These are phyloP conservation scores for Prunus padus DNA, from an alignment of 306 rosid species.

Conservation along the genomic window DNA sequence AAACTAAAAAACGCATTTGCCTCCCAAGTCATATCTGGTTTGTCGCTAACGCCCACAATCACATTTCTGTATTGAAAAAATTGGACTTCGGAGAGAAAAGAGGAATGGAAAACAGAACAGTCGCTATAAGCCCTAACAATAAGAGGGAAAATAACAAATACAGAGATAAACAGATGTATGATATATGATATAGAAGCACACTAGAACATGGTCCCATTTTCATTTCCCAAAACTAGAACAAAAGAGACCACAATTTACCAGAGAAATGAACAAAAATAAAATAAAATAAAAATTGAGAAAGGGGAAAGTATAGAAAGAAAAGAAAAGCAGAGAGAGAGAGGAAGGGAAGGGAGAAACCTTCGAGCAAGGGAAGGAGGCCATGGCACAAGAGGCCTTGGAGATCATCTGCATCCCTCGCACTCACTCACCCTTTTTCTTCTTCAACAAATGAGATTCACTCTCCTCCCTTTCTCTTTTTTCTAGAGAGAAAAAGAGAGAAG, in stretches of 20 bases:
- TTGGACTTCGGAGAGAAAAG: too few species aligned
- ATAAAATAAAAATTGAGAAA: neutral
- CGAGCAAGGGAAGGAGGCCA: slow-evolving; percentile 60
- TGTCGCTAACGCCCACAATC: neutral
- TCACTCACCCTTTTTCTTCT: neutral
- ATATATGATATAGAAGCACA: too few species aligned
- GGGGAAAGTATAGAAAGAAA: neutral
- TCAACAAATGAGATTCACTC: neutral
- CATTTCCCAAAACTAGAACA: neutral
- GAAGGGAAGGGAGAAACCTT: slow-evolving; percentile 40
- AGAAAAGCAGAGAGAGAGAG: neutral
- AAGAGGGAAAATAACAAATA: neutral
- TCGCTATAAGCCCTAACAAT: neutral
- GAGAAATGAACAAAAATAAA: neutral
- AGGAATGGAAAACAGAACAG: neutral
- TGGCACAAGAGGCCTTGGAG: slow-evolving; percentile 58
- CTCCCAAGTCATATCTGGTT: neutral
- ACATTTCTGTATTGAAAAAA: too few species aligned
- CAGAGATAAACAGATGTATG: neutral
- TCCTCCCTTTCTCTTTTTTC: neutral
- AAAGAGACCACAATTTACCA: neutral
- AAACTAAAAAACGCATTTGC: neutral
- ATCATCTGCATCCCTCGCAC: slow-evolving; percentile 48
- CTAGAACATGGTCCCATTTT: too few species aligned
- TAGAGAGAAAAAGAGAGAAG: neutral